These are phyloP conservation scores for Mucor circinelloides DNA, from an alignment of 371 early-diverging fungal species.

Conservation along the genomic window DNA sequence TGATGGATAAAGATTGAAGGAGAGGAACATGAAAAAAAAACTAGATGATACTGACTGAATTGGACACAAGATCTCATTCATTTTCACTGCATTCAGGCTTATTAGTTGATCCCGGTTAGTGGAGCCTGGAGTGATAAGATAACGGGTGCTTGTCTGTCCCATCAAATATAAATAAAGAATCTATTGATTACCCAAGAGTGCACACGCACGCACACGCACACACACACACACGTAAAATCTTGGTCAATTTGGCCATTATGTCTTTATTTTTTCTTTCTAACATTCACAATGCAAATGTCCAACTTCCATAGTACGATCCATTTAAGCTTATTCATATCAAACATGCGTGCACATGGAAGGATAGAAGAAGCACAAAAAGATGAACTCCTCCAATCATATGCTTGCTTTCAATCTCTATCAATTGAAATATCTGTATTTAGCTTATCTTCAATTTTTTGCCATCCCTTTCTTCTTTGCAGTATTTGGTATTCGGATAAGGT, in stretches of 20 bases:
- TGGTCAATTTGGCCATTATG: not conserved
- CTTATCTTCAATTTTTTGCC: constrained; percentile 15
- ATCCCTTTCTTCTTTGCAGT: not conserved
- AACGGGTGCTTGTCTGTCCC: constrained; percentile 16
- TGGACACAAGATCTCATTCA: constrained; percentile 18
- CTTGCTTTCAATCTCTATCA: constrained; percentile 15
- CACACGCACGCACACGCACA: too few species aligned
- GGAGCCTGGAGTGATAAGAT: constrained; percentile 18
- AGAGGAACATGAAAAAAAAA: not conserved
- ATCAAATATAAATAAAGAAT: constrained; percentile 3
- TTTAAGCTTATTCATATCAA: not conserved
- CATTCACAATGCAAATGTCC: not conserved
- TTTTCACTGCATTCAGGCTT: not conserved
- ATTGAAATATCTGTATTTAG: constrained; percentile 16
- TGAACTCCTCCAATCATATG: constrained; percentile 16
- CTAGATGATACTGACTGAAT: not conserved
- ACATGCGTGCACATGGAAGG: not conserved
- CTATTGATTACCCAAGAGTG: not conserved
- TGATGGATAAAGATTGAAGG: constrained; percentile 1
- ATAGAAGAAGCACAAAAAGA: constrained; percentile 8
- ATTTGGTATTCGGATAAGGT: constrained; percentile 21
- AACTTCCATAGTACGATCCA: not conserved
- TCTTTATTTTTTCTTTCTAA: too few species aligned
- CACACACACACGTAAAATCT: too few species aligned
- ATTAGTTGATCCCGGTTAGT: not conserved